These are phyloP conservation scores for Zygoascus biomembranicola DNA, from an alignment of 805 yeast species.

Conservation along the genomic window DNA sequence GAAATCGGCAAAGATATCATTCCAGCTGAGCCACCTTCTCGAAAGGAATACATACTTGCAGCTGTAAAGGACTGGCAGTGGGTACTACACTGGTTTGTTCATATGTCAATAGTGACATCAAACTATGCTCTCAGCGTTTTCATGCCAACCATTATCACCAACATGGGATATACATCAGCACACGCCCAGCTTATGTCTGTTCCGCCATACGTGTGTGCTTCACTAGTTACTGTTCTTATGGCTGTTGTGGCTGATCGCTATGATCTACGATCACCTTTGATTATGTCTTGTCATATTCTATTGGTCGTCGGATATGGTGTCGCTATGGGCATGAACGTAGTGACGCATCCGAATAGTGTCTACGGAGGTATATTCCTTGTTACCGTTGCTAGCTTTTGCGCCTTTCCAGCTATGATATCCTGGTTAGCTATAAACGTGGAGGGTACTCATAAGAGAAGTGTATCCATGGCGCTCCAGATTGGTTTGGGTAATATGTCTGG, in stretches of 20 bases:
- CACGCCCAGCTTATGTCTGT: slow-evolving; percentile 33
- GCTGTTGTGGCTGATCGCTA: slow-evolving; percentile 25
- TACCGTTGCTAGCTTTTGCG: slow-evolving; percentile 46
- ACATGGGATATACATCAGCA: slow-evolving; percentile 53
- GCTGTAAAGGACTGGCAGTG: slow-evolving; percentile 18
- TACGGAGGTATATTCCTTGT: slow-evolving; percentile 52
- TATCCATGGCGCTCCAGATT: slow-evolving; percentile 46
- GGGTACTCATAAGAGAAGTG: slow-evolving; percentile 49
- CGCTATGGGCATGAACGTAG: slow-evolving; percentile 39
- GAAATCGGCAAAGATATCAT: not conserved
- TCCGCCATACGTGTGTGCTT: slow-evolving; percentile 30
- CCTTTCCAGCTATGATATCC: slow-evolving; percentile 53
- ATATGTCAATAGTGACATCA: slow-evolving; percentile 49
- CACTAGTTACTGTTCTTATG: slow-evolving; percentile 23
- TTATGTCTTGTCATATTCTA: slow-evolving; percentile 19
- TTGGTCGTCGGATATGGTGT: slow-evolving; percentile 32
- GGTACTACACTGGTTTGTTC: slow-evolving; percentile 37
- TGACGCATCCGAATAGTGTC: slow-evolving; percentile 31
- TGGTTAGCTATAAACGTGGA: slow-evolving; percentile 50
- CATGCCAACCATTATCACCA: slow-evolving; percentile 46
- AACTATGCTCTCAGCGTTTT: slow-evolving; percentile 33
- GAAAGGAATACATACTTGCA: not conserved
- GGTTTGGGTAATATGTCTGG: slow-evolving; percentile 64
- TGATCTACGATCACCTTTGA: slow-evolving; percentile 27
- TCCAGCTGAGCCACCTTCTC: not conserved